Evolutionary conservation across 75 land plant genomes (phyloP), one percentile per base, ranked within the genome.

Genomic region (Pinus albicaulis): DNA sequence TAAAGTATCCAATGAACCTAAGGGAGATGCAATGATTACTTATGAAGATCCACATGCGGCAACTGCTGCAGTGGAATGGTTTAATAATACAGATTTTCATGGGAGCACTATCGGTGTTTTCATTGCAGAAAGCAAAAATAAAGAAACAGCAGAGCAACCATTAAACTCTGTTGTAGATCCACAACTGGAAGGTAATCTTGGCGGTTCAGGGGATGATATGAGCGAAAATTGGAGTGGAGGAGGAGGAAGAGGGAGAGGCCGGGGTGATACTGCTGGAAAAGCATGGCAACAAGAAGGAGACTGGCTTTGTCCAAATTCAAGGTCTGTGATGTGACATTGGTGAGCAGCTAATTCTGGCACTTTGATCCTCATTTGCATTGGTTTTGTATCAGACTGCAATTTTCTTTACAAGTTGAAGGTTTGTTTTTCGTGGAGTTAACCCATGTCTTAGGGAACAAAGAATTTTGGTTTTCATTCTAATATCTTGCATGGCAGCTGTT

Each of bases 211-310:
- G 28, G 89, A 79, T 73, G 79, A 77, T 81, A 34, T 57, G 52
- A 58, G 12, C 15, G 87, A 86, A 55, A 68, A 73, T 59, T 81
- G 86, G 75, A 88, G 76, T 66, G 80, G 73, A 59, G 84, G 31
- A 61, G 80, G 52, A 12, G 98, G 89, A 55, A 78, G 83, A 79
- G 98, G 94, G 23, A 87, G 86, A 83, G 94, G 98, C 23, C 87
- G 88, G 12, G 98, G 91, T 61, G 98, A 85, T 79, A 84, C 86
- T 73, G 75, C 79, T 4, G 94, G 84, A 20, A 94, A 94, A 83
- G 72, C 91, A 68, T 96, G 99, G 99, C 99, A 94, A 74, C 99
- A 96, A 78, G 99, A 94, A 72, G 99, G 98, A 79, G 99, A 96
- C 72, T 96, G 99, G 99, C 19, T 83, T 74, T 96, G 99, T 87